Percentiles rank a stretch among this genome's conserved stretches.
Evolutionary conservation across 768 basidiomycete species (phyloP).

Genomic region (Lactarius akahatsu): DNA sequence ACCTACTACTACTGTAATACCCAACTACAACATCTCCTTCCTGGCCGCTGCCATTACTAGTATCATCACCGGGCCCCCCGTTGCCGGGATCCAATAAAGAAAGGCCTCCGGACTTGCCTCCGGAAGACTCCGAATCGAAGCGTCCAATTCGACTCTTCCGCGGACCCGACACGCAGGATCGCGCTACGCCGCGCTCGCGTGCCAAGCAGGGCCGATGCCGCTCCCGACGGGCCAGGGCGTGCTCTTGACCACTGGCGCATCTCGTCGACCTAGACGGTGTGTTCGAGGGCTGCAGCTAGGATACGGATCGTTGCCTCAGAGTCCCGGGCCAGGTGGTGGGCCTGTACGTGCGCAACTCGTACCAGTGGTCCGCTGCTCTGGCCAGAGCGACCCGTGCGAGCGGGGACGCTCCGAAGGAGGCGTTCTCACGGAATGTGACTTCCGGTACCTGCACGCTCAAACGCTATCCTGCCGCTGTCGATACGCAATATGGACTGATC

Average conservation of each 20-base stretch:
- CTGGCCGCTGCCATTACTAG: not conserved
- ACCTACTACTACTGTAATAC: not conserved
- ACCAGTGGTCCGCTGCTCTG: conserved; percentile 28
- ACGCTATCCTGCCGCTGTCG: no score
- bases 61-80: conserved; percentile 1
- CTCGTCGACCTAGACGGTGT: conserved; percentile 74
- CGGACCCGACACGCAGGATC: conserved; percentile 80
- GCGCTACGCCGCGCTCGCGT: conserved; percentile 87
- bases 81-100: not conserved
- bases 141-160: conserved; percentile 57
- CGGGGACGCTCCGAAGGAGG: not conserved
- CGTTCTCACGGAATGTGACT: not conserved
- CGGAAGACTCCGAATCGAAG: conserved; percentile 34
- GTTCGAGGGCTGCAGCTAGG: conserved; percentile 76
- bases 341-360: conserved; percentile 81
- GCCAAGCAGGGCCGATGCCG: conserved; percentile 66
- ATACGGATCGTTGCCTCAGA: conserved; percentile 82
- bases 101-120: no score
- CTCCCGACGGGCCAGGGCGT: conserved; percentile 90
- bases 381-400: not conserved
- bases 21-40: conserved; percentile 31
- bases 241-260: conserved; percentile 60
- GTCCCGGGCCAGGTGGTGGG: conserved; percentile 92
- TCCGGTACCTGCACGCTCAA: no score
- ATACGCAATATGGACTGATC: no score